These are phyloP conservation scores for Debaryomyces nepalensis DNA, from an alignment of 1,139 yeast species.

Conservation along the genomic window DNA sequence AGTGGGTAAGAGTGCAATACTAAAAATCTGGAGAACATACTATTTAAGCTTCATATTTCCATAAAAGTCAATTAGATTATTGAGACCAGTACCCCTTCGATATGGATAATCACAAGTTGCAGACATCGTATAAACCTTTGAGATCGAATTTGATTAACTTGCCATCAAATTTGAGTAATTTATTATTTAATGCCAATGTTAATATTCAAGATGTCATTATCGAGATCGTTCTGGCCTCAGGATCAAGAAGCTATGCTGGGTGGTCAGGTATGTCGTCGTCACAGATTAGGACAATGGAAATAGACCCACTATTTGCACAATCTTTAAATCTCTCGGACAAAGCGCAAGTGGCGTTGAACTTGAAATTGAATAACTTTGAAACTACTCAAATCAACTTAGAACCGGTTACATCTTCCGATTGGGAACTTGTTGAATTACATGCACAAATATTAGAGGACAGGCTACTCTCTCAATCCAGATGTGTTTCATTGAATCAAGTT, in stretches of 20 bases:
- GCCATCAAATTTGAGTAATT: slow-evolving; percentile 54
- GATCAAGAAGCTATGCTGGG: slow-evolving; percentile 57
- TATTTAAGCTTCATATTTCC: background rate
- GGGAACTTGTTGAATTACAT: slow-evolving; percentile 90
- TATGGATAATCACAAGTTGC: slow-evolving; percentile 47
- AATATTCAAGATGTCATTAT: slow-evolving; percentile 65
- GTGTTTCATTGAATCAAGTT: slow-evolving; percentile 63
- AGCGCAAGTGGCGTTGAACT: slow-evolving; percentile 43
- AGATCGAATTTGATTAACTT: slow-evolving; percentile 62
- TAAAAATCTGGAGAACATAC: slow-evolving; percentile 23
- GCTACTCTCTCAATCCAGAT: slow-evolving; percentile 79
- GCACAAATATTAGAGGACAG: slow-evolving; percentile 77
- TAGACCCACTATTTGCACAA: slow-evolving; percentile 47
- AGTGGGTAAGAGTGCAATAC: slow-evolving; percentile 6
- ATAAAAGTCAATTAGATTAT: background rate
- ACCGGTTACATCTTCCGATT: slow-evolving; percentile 77
- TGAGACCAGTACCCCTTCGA: background rate
- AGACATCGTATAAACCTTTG: slow-evolving; percentile 36
- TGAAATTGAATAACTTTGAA: slow-evolving; percentile 51
- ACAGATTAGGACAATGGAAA: slow-evolving; percentile 35
- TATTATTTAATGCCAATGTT: slow-evolving; percentile 58
- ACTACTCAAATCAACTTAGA: slow-evolving; percentile 73
- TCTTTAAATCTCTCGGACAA: slow-evolving; percentile 56
- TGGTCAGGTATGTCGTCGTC: slow-evolving; percentile 75
- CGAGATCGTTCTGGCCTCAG: slow-evolving; percentile 38